These are phyloP conservation scores for Colletotrichum higginsianum DNA, from an alignment of 2,329 filamentous ascomycete genomes.

Conservation along the genomic window DNA sequence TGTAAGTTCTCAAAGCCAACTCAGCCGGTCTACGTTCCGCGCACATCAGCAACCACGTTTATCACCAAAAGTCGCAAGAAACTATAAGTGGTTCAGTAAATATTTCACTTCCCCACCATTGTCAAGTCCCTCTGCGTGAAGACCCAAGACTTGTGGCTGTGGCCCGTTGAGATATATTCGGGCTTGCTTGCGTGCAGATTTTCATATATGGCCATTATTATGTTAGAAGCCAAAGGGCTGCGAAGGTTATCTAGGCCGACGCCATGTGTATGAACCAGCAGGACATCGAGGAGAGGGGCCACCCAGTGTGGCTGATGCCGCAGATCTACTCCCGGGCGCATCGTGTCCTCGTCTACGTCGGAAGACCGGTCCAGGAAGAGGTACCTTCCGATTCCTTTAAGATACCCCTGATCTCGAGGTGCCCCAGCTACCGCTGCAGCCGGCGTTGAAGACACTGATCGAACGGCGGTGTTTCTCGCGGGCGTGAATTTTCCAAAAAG, in stretches of 20 bases:
- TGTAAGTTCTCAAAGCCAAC: too few species aligned
- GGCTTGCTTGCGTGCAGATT: too few species aligned
- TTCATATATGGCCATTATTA: too few species aligned
- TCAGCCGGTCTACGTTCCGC: too few species aligned
- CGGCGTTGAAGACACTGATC: neutral
- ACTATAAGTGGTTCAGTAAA: too few species aligned
- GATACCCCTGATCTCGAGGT: neutral
- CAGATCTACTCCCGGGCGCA: constrained; percentile 40
- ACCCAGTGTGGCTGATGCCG: constrained; percentile 43
- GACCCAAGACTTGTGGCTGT: too few species aligned
- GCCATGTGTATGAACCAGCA: constrained; percentile 45
- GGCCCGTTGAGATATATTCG: too few species aligned
- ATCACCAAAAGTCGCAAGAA: too few species aligned
- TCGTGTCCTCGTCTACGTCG: constrained; percentile 36
- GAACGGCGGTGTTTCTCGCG: constrained; percentile 21
- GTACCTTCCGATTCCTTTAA: neutral
- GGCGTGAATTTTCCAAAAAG: constrained; percentile 48
- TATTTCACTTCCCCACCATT: too few species aligned
- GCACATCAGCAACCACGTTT: too few species aligned
- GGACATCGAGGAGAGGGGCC: constrained; percentile 37
- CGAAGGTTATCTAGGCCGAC: constrained; percentile 42
- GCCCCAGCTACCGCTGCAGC: neutral
- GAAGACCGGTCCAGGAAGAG: constrained; percentile 44
- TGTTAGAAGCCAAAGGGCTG: neutral
- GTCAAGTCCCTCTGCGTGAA: too few species aligned